These are phyloP conservation scores for Cryptomeria japonica DNA, from an alignment of 75 land plant species.

Conservation along the genomic window DNA sequence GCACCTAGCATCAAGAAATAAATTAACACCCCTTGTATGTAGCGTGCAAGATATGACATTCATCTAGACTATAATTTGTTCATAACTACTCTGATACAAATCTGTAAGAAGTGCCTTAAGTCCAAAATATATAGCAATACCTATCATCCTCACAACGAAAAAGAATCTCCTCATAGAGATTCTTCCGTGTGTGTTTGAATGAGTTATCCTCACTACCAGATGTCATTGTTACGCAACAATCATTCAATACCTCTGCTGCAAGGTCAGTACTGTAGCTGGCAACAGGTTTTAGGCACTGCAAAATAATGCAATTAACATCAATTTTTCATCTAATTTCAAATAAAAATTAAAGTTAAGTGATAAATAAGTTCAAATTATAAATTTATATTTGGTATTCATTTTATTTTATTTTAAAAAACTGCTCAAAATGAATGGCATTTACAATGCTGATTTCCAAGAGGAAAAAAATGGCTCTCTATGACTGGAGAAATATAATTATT, in stretches of 20 bases:
- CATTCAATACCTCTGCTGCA: constrained; percentile 65
- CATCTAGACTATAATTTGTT: background rate
- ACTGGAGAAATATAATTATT: background rate
- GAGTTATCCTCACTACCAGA: constrained; percentile 86
- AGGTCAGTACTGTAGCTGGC: constrained; percentile 62
- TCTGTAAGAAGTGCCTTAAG: no score
- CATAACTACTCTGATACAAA: background rate
- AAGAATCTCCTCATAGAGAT: constrained; percentile 72
- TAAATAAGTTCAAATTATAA: background rate
- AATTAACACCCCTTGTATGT: background rate
- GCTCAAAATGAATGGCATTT: background rate
- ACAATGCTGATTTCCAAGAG: background rate
- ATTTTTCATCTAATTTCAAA: background rate
- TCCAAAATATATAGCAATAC: constrained; percentile 18
- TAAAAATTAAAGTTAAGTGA: background rate
- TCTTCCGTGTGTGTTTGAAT: constrained; percentile 68
- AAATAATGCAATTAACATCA: constrained; percentile 6
- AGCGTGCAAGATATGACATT: background rate
- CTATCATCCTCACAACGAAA: constrained; percentile 83
- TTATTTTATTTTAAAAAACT: background rate
- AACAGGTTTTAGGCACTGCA: constrained; percentile 62
- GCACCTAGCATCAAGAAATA: background rate
- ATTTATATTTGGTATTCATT: background rate
- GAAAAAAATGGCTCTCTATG: background rate
- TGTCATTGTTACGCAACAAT: constrained; percentile 70